These are phyloP conservation scores for Tremella mesenterica DNA, from an alignment of 768 basidiomycete genomes.

Conservation along the genomic window DNA sequence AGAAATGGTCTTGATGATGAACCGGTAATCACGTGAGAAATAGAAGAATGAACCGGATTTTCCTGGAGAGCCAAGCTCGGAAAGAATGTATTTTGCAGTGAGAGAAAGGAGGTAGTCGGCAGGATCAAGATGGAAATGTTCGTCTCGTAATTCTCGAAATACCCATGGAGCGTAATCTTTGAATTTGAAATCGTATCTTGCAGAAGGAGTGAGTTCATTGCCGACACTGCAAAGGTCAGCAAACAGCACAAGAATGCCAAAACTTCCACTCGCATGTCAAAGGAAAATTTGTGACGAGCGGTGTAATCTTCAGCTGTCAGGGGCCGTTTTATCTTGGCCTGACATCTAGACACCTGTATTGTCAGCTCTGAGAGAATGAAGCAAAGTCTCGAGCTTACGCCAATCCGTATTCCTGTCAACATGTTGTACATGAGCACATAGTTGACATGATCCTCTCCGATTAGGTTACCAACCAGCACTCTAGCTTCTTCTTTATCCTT, in stretches of 20 bases:
- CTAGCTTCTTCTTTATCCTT: conserved; percentile 48
- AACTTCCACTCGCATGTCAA: conserved; percentile 70
- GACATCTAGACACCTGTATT: conserved; percentile 79
- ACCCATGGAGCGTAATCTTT: conserved; percentile 99
- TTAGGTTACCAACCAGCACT: conserved; percentile 83
- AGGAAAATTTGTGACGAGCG: conserved; percentile 87
- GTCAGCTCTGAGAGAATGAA: neutral
- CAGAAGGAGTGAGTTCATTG: conserved; percentile 94
- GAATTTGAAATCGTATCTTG: conserved; percentile 99
- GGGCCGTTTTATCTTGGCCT: conserved; percentile 83
- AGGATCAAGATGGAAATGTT: conserved; percentile 88
- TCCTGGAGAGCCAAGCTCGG: conserved; percentile 93
- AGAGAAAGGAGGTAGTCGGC: conserved; percentile 95
- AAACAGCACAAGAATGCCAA: neutral
- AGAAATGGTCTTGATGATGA: conserved; percentile 98
- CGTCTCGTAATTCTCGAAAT: conserved; percentile 88
- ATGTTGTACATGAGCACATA: conserved; percentile 99
- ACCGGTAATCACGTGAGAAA: conserved; percentile 95
- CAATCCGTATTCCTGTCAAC: conserved; percentile 95
- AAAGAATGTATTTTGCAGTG: conserved; percentile 94
- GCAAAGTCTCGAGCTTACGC: conserved; percentile 51
- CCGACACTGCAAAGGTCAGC: conserved; percentile 58
- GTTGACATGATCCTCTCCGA: conserved; percentile 97
- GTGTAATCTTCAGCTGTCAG: conserved; percentile 78
- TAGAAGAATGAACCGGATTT: conserved; percentile 99